Base-by-base conservation (phyloP, 805 yeast species). In the Ogataea ganodermae region DNA sequence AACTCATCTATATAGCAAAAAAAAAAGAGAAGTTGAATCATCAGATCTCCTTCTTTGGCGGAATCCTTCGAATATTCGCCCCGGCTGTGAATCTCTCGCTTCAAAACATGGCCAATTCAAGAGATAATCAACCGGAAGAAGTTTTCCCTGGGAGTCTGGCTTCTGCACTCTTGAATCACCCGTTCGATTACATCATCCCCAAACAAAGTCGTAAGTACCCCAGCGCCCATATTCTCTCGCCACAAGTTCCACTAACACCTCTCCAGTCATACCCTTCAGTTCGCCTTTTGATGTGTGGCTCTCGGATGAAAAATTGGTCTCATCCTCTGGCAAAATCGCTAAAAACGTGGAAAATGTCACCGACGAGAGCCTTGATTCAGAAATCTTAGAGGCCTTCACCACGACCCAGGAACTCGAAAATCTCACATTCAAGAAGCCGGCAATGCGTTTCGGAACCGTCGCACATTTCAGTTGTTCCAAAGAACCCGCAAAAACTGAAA, bases 171-270 rank as follows among this genome's bases (percentile, higher is more conserved):
- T 42, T 56, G 10, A 51, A 47, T 22, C 58, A 54, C 20, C 76
- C 78, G 0, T 44, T 73, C 41, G 60, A 65, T 16, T 71, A 62
- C 38, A 51, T 73, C 13, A 56, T 72, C 2, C 79, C 79, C 2
- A 66, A 62, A 2, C 75, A 72, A 44, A 67, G 63, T 35, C 48
- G 73, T 71, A 53, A 49, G 74, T 30, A 26, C 14, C 32, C 22
- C 17, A 6, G 1, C 16, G 2, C 17, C 23, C 7, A 5, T 7
- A 18, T 5, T 13, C n/a, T 14, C 7, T 17, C n/a, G 18, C 3
- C 5, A 39, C n/a, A n/a, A n/a, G n/a, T n/a, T n/a, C n/a, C 21
- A 42, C 47, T 46, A 46, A 49, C 46, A 26, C 23, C 17, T 31
- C 13, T 18, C 2, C 44, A 59, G 59, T 60, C 12, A 50, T 59